phyloP scores from a whole-genome alignment of 176 grass and related monocot species.

The Carex myosuroides region DNA sequence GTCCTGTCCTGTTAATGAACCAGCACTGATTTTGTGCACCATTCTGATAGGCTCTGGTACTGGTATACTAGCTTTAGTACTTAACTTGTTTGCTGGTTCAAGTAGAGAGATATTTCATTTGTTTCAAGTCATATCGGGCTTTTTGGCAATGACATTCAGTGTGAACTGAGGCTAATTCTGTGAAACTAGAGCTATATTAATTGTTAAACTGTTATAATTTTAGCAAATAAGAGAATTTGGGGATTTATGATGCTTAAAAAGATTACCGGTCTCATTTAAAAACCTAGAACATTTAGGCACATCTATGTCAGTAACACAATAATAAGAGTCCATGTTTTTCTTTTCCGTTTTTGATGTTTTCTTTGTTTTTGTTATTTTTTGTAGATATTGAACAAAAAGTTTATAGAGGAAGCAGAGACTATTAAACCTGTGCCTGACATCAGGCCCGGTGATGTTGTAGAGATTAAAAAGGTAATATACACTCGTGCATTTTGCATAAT shows the following conservation, averaged over 20 bases:
- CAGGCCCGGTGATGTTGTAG: constrained; percentile 80
- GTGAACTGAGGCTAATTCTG: background rate
- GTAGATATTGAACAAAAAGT: constrained; percentile 89
- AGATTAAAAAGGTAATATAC: constrained; percentile 78
- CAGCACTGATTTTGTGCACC: background rate
- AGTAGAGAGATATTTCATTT: background rate
- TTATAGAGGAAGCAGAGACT: constrained; percentile 73
- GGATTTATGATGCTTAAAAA: background rate
- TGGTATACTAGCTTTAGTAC: background rate
- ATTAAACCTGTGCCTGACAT: constrained; percentile 79
- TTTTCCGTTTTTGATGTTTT: background rate
- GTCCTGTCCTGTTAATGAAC: background rate
- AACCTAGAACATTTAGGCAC: background rate
- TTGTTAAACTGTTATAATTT: background rate
- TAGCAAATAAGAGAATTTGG: background rate
- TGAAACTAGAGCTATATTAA: background rate
- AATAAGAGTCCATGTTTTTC: constrained; percentile 1
- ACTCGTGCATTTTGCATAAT: background rate
- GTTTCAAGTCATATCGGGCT: background rate
- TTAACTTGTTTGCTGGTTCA: background rate
- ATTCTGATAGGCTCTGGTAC: background rate
- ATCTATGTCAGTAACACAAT: background rate
- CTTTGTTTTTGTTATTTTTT: background rate
- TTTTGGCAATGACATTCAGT: too few species aligned
- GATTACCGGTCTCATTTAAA: background rate